Evolutionary conservation across 129 eudicot species (phyloP).

Genomic region (Arctium minus): DNA sequence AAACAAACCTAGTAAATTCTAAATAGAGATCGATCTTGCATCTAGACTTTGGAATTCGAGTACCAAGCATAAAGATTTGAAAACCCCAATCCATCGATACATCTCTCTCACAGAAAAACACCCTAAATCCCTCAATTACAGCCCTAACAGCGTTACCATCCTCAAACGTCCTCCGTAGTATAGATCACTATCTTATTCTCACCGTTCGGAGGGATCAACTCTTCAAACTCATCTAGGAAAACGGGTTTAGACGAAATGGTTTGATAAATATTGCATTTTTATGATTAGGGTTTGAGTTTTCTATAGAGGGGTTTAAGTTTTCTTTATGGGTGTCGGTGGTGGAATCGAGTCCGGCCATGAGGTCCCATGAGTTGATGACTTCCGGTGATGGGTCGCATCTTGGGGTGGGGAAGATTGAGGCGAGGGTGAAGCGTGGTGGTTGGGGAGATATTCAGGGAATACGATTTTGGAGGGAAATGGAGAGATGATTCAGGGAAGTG

Average conservation of each 20-base stretch:
- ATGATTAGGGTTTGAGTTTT: constrained; percentile 13
- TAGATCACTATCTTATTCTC: constrained; percentile 61
- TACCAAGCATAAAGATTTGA: too few relatives aligned
- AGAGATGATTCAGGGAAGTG: too few relatives aligned
- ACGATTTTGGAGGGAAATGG: too few relatives aligned
- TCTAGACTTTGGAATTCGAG: too few relatives aligned
- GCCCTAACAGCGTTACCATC: constrained; percentile 73
- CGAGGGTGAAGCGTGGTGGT: constrained; percentile 47
- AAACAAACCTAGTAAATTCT: too few relatives aligned
- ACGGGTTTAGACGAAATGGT: background rate
- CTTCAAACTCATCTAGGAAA: constrained; percentile 47
- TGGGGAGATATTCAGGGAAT: constrained; percentile 7
- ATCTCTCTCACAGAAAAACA: constrained; percentile 64
- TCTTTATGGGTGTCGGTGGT: constrained; percentile 11
- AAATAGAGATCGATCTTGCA: too few relatives aligned
- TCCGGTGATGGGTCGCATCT: constrained; percentile 38
- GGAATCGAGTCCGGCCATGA: constrained; percentile 85
- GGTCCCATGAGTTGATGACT: constrained; percentile 82
- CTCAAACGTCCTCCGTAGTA: constrained; percentile 77
- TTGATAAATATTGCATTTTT: constrained; percentile 2
- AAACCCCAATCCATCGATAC: constrained; percentile 86
- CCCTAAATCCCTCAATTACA: constrained; percentile 58
- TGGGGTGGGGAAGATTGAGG: constrained; percentile 28
- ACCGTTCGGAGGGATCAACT: constrained; percentile 74
- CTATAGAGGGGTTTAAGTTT: constrained; percentile 28